Evolutionary conservation across 495 filamentous ascomycete species (phyloP), one percentile per base, ranked within the genome.

Genomic region (Massariosphaeria phaeospora): DNA sequence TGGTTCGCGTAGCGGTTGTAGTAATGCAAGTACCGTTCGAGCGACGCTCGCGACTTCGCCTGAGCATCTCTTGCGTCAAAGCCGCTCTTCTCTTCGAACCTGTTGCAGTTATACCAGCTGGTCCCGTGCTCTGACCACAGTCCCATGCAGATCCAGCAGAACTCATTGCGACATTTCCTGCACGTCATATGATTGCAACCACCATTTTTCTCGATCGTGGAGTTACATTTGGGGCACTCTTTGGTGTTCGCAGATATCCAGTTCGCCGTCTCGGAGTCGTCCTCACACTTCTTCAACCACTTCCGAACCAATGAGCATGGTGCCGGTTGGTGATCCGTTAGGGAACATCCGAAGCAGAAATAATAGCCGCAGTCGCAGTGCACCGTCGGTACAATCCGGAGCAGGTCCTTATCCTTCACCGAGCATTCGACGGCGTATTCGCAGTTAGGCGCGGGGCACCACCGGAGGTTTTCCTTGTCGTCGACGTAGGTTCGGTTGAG

Each of bases 61-160:
- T 97, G 94, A 2, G 85, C 88, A 63, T 91, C 86, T 13, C 94
- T 79, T 3, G 91, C 93, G 34, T 96, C 93, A 0, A 78, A 76
- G 0, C 94, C 93, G 46, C 88, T 94, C 73, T 88, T 96, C 71
- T 97, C 93, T 66, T 97, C 93, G 66, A 85, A 98, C 5, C 93
- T 77, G 64, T 94, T 98, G 79, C 93, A 98, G 68, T 95, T 98
- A 72, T 98, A 98, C 93, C 93, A 98, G 72, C 89, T 96, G n/a
- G 93, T 97, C 51, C 93, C 93, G 65, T 98, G 93, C 68, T 98
- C 93, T 1, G 89, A 90, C 93, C 93, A 98, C 8, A 95, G 74
- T 0, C 93, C 93, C 93, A 98, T 98, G 69, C 93, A 98, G 83
- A 98, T 96, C 93, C 93, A 98, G 75, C 93, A 98, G 65, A 98